These are phyloP conservation scores for Penicillium sp. DNA, from an alignment of 2,329 filamentous ascomycete genomes.

Conservation along the genomic window DNA sequence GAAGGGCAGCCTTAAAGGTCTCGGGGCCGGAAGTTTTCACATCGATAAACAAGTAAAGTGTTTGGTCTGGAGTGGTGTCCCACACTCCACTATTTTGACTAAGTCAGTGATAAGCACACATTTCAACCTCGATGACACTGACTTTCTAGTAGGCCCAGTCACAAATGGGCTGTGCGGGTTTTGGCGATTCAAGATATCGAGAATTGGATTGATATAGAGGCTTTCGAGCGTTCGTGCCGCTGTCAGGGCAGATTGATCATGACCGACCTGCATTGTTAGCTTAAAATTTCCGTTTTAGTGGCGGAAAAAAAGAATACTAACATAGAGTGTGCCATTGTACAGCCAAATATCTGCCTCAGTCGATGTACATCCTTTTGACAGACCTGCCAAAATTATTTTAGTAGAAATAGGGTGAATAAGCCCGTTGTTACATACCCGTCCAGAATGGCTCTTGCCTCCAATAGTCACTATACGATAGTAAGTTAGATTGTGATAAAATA, in stretches of 20 bases:
- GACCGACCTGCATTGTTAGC: slow-evolving; percentile 49
- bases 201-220: slow-evolving; percentile 61
- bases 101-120: slow-evolving; percentile 3
- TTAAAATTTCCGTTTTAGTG: not conserved
- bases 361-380: slow-evolving; percentile 58
- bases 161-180: slow-evolving; percentile 57
- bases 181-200: slow-evolving; percentile 55
- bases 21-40: slow-evolving; percentile 58
- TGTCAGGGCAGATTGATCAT: slow-evolving; percentile 55
- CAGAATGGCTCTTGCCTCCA: slow-evolving; percentile 49
- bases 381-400: slow-evolving; percentile 39
- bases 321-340: slow-evolving; percentile 55
- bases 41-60: slow-evolving; percentile 65
- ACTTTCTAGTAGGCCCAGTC: slow-evolving; percentile 51
- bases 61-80: slow-evolving; percentile 56
- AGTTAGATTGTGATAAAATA: not conserved
- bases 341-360: slow-evolving; percentile 64
- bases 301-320: slow-evolving; percentile 29
- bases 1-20: slow-evolving; percentile 58
- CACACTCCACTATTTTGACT: slow-evolving; percentile 52
- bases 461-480: slow-evolving; percentile 54
- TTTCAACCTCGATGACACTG: slow-evolving; percentile 7
- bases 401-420: not conserved
- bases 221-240: slow-evolving; percentile 54
- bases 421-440: slow-evolving; percentile 36